phyloP scores from a whole-genome alignment of 2,329 filamentous ascomycete genomes.

The Aotearoamyces nothofagi region DNA sequence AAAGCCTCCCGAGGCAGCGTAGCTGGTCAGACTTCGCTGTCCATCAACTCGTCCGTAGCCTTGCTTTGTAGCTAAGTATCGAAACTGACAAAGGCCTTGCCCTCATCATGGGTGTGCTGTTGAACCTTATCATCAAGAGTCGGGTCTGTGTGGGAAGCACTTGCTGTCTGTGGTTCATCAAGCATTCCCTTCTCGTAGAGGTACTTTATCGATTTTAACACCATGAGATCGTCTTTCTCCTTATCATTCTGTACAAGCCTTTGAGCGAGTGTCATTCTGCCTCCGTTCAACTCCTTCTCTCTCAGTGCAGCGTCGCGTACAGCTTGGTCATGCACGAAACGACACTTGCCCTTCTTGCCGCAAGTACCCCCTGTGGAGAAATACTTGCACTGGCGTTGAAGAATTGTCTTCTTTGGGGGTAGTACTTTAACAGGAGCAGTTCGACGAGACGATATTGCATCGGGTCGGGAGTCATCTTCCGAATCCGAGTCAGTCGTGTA shows the following conservation, averaged over 20 bases:
- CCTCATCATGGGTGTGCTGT: not conserved
- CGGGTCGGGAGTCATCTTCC: slow-evolving; percentile 43
- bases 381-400: slow-evolving; percentile 55
- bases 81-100: too few species aligned
- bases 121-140: slow-evolving; percentile 1
- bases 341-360: slow-evolving; percentile 62
- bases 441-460: slow-evolving; percentile 35
- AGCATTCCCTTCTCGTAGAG: slow-evolving; percentile 32
- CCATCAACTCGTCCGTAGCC: not conserved
- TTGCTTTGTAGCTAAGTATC: not conserved
- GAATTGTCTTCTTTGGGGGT: slow-evolving; percentile 39
- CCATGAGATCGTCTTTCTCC: slow-evolving; percentile 50
- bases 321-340: slow-evolving; percentile 52
- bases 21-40: slow-evolving; percentile 1
- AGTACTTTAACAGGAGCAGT: slow-evolving; percentile 18
- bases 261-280: slow-evolving; percentile 50
- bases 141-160: not conserved
- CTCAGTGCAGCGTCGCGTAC: slow-evolving; percentile 47
- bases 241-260: slow-evolving; percentile 52
- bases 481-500: slow-evolving; percentile 28
- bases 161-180: slow-evolving; percentile 11
- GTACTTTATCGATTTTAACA: slow-evolving; percentile 51
- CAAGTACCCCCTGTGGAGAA: slow-evolving; percentile 53
- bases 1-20: too few species aligned
- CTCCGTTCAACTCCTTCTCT: slow-evolving; percentile 49